Conservation (phyloP, 768 basidiomycete genomes). For the Boletus rufocinnamomeus region DNA sequence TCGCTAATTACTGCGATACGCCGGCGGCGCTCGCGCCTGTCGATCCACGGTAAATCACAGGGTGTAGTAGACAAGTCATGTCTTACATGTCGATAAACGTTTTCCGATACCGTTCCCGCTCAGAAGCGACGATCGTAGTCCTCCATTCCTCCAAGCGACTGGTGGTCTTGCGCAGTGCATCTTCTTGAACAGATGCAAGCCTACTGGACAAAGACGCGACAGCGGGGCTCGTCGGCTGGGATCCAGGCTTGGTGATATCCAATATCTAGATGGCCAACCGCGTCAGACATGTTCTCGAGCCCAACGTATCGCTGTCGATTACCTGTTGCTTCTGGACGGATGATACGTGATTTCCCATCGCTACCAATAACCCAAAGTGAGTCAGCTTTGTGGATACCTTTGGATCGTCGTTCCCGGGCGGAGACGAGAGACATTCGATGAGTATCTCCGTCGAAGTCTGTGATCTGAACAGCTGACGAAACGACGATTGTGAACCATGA, state of each 20-base stretch:
- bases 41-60: constrained; percentile 1
- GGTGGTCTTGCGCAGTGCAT: constrained; percentile 61
- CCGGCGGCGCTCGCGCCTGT: constrained; percentile 75
- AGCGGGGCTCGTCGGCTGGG: constrained; percentile 1
- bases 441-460: constrained; percentile 69
- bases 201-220: constrained; percentile 9
- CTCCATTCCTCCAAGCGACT: constrained; percentile 72
- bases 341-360: constrained; percentile 61
- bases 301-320: neutral
- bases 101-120: constrained; percentile 72
- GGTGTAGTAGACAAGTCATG: neutral
- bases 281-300: constrained; percentile 9
- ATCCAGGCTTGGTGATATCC: constrained; percentile 48
- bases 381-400: constrained; percentile 64
- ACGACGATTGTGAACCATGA: constrained; percentile 62
- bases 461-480: constrained; percentile 73
- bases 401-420: constrained; percentile 8
- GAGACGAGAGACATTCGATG: constrained; percentile 63
- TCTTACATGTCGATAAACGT: constrained; percentile 68
- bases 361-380: constrained; percentile 68
- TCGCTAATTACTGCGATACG: constrained; percentile 62
- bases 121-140: constrained; percentile 63
- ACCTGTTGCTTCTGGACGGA: constrained; percentile 77
- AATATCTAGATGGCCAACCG: constrained; percentile 46
- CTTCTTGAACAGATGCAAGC: constrained; percentile 27